Evolutionary conservation across 179 eudicot species (phyloP).

Genomic region (Nepenthes alata): DNA sequence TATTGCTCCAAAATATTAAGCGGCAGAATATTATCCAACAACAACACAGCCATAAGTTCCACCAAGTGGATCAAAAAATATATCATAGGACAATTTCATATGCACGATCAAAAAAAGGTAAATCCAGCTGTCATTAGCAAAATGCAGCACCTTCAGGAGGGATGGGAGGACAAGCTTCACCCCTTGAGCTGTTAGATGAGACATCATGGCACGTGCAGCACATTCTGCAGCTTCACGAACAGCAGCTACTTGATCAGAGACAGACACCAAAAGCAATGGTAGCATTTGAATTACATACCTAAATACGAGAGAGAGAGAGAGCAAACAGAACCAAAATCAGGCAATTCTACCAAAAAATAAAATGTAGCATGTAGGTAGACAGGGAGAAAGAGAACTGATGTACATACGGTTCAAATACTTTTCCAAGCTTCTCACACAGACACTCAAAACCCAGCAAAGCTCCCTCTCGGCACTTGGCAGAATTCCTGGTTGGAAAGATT

Average conservation of each 20-base stretch:
- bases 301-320: constrained; percentile 8
- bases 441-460: constrained; percentile 95
- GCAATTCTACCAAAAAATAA: neutral
- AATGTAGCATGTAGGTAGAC: neutral
- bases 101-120: neutral
- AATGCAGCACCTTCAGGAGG: constrained; percentile 57
- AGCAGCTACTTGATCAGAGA: constrained; percentile 97
- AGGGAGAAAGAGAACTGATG: neutral
- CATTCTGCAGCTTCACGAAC: constrained; percentile 98
- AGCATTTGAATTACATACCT: constrained; percentile 93
- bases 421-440: constrained; percentile 95
- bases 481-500: constrained; percentile 37
- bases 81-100: too few species aligned
- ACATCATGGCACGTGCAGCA: constrained; percentile 99
- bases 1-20: too few species aligned
- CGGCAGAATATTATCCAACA: too few species aligned
- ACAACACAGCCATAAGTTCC: too few species aligned
- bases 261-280: constrained; percentile 77
- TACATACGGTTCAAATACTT: constrained; percentile 91
- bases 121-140: neutral
- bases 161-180: constrained; percentile 96
- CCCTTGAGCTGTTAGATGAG: constrained; percentile 86
- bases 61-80: too few species aligned
- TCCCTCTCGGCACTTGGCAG: constrained; percentile 95
- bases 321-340: neutral